Conservation (phyloP, 257 asterid species). For the Penstemon davidsonii region DNA sequence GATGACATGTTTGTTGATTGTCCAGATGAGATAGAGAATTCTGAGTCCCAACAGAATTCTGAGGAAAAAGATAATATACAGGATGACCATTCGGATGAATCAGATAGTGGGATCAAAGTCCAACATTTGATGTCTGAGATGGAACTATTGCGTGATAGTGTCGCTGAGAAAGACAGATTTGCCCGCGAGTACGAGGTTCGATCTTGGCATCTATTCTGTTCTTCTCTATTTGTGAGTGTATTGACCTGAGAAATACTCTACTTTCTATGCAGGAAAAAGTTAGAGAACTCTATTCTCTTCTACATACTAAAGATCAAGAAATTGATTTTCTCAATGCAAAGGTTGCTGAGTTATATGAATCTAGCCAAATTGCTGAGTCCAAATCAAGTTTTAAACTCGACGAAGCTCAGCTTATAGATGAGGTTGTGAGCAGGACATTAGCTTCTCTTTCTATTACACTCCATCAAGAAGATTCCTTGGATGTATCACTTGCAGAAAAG, state of each 20-base stretch:
- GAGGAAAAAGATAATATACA: slow-evolving; percentile 49
- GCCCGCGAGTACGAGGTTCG: slow-evolving; percentile 61
- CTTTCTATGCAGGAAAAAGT: slow-evolving; percentile 55
- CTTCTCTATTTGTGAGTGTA: slow-evolving; percentile 17
- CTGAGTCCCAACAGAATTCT: slow-evolving; percentile 56
- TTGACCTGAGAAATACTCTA: slow-evolving; percentile 27
- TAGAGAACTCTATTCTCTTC: slow-evolving; percentile 47
- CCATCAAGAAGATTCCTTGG: slow-evolving; percentile 47
- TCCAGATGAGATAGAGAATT: slow-evolving; percentile 82
- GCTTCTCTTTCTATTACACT: slow-evolving; percentile 45
- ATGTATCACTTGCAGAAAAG: slow-evolving; percentile 53
- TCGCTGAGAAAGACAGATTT: slow-evolving; percentile 52
- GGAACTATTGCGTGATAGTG: slow-evolving; percentile 51
- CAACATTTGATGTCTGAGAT: slow-evolving; percentile 56
- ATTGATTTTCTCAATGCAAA: slow-evolving; percentile 57
- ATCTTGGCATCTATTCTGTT: slow-evolving; percentile 27
- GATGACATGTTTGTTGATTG: slow-evolving; percentile 96
- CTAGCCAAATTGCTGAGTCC: slow-evolving; percentile 35
- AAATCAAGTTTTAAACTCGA: slow-evolving; percentile 37
- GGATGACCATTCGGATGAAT: slow-evolving; percentile 45
- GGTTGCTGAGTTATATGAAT: slow-evolving; percentile 50
- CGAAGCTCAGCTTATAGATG: slow-evolving; percentile 49
- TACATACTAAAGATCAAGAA: slow-evolving; percentile 57
- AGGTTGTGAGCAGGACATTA: slow-evolving; percentile 49
- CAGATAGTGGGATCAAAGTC: slow-evolving; percentile 47